Evolutionary conservation across 352 stramenopile genomes (phyloP), one percentile per base, ranked within the genome.

Genomic region (Proteromonas lacertae): DNA sequence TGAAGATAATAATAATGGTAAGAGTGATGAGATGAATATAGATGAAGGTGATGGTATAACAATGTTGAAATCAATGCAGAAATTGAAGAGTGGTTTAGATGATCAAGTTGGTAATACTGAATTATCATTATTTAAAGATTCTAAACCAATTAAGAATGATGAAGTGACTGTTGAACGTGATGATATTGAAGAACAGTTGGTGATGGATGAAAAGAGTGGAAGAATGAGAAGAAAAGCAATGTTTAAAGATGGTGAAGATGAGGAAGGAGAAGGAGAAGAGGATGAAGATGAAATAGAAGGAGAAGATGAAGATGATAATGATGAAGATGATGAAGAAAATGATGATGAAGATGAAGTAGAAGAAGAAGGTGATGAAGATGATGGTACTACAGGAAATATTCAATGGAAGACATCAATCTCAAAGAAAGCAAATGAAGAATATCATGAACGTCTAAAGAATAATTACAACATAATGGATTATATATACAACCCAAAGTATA

Each of bases 51-150:
- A 2, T 4, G 1, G 24, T 28, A 28, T 10, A 59, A 4, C 38
- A 21, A 72, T 82, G 16, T 60, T 96, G 33, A 72, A 82, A 45
- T 80, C 69, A 42, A 57, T 97, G 36, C 84, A 97, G 53, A 56
- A 74, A 43, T 54, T 80, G 16, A 47, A 55, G 38, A 45, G 49
- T 29, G 78, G 74, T 18, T 60, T 94, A 1, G 81, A 95, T 47
- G 72, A 93, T 36, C 75, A 79, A 20, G 68, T 93, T 45, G 51
- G 76, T 21, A 66, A 73, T 29, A 77, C 78, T 14, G 77, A 69
- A 40, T 50, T 96, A 14, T 75, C 72, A 28, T 59, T 96, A 17
- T 94, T 96, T 44, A 89, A 88, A 57, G 78, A 59, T 9, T 56
- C 46, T 24, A 64, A 59, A 32, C 56, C 57, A 20, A 45, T 64